Evolutionary conservation across 352 stramenopile species (phyloP).

Genomic region (Saprolegnia parasitica): DNA sequence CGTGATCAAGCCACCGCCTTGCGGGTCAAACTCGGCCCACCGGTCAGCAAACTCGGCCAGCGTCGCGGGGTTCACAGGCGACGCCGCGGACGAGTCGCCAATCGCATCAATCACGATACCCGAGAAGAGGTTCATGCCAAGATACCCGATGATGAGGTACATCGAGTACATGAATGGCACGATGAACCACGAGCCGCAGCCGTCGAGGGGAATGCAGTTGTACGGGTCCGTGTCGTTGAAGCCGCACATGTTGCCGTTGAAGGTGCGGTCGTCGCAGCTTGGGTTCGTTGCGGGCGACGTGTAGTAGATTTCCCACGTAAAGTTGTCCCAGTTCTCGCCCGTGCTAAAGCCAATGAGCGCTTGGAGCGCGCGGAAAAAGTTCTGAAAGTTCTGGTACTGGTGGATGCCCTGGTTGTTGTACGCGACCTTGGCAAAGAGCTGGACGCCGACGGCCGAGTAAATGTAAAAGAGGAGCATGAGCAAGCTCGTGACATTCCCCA

Average conservation of each 20-base stretch:
- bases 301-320: conserved; percentile 34
- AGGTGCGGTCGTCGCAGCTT: conserved; percentile 42
- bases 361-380: conserved; percentile 85
- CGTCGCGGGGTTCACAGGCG: conserved; percentile 43
- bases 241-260: conserved; percentile 62
- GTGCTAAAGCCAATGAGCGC: conserved; percentile 87
- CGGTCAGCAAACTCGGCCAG: conserved; percentile 86
- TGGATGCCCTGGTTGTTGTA: conserved; percentile 56
- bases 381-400: conserved; percentile 89
- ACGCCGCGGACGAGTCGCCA: conserved; percentile 20
- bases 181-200: conserved; percentile 13
- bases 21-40: conserved; percentile 87
- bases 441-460: conserved; percentile 89
- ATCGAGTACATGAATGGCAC: conserved; percentile 28
- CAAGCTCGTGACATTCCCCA: conserved; percentile 89
- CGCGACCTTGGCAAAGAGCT: conserved; percentile 88
- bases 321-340: conserved; percentile 89
- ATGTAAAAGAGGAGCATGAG: conserved; percentile 92
- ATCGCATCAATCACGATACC: conserved; percentile 29
- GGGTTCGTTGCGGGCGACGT: conserved; percentile 30
- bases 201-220: conserved; percentile 35
- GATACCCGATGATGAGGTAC: conserved; percentile 25
- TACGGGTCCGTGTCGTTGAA: conserved; percentile 72
- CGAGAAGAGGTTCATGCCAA: conserved; percentile 29
- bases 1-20: conserved; percentile 79